phyloP scores from a whole-genome alignment of 805 yeast genomes.

The Yamadazyma olivae region DNA sequence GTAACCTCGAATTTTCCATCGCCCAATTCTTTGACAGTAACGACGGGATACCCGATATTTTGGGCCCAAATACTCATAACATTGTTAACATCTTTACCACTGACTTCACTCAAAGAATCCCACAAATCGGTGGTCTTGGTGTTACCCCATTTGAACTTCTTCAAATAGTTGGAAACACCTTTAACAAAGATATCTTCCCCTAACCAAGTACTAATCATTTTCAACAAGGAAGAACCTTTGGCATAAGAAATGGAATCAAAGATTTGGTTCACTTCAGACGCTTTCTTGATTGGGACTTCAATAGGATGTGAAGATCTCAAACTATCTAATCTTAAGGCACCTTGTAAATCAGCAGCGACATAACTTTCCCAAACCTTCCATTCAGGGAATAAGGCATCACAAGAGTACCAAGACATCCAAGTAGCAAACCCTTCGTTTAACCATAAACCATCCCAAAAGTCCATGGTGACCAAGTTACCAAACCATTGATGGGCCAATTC shows the following conservation, averaged over 20 bases:
- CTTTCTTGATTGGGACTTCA: conserved; percentile 76
- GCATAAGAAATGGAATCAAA: conserved; percentile 82
- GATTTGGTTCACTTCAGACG: conserved; percentile 79
- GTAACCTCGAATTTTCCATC: conserved; percentile 51
- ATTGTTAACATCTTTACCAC: conserved; percentile 67
- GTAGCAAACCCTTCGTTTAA: conserved; percentile 88
- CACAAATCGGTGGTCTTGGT: conserved; percentile 76
- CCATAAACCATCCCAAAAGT: conserved; percentile 91
- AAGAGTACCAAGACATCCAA: conserved; percentile 87
- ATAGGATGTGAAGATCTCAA: conserved; percentile 83
- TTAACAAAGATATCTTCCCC: conserved; percentile 75
- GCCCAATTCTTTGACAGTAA: conserved; percentile 57
- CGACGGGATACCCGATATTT: conserved; percentile 73
- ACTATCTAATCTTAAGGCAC: conserved; percentile 72
- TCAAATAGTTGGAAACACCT: conserved; percentile 77
- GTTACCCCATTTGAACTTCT: conserved; percentile 73
- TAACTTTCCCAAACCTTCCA: conserved; percentile 88
- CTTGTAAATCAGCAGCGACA: conserved; percentile 72
- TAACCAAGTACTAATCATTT: conserved; percentile 77
- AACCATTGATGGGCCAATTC: conserved; percentile 93
- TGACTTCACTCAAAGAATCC: conserved; percentile 65
- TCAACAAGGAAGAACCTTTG: conserved; percentile 75
- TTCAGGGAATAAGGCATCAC: conserved; percentile 72
- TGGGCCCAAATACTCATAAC: conserved; percentile 83
- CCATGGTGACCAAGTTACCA: conserved; percentile 88